Percentiles rank a stretch among this genome's conserved stretches.
Evolutionary conservation across 2,329 filamentous ascomycete genomes (phyloP).

Genomic region (Passalora sequoiae): DNA sequence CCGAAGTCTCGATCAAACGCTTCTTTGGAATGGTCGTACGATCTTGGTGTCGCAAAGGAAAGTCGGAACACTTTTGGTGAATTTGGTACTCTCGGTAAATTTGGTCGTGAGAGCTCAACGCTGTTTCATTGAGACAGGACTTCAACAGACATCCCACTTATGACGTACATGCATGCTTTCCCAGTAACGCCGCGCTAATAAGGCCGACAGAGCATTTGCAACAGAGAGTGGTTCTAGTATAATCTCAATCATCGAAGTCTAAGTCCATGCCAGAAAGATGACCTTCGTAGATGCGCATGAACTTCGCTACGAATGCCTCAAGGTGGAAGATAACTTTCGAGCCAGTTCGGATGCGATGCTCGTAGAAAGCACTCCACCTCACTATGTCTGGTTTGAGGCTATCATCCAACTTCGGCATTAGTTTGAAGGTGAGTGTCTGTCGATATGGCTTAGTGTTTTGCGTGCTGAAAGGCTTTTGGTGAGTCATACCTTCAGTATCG

Average conservation of each 20-base stretch:
- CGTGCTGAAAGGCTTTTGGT: background rate
- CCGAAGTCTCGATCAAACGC: no score
- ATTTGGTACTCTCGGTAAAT: no score
- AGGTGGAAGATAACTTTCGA: constrained; percentile 94
- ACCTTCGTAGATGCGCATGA: constrained; percentile 92
- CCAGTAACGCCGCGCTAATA: constrained; percentile 31
- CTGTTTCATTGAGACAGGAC: constrained; percentile 1
- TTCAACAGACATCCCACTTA: background rate
- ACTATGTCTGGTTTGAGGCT: constrained; percentile 86
- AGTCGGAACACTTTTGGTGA: no score
- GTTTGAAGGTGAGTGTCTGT: constrained; percentile 81
- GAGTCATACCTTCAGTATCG: constrained; percentile 67
- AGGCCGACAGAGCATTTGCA: constrained; percentile 10
- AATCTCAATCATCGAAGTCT: constrained; percentile 38
- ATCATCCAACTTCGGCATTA: constrained; percentile 82
- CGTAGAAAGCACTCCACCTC: constrained; percentile 94
- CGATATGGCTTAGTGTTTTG: constrained; percentile 2
- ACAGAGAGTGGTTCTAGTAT: constrained; percentile 15
- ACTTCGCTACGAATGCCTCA: constrained; percentile 97
- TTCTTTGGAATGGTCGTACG: no score
- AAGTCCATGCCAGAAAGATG: constrained; percentile 74
- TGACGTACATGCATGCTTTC: no score
- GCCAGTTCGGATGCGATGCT: constrained; percentile 86
- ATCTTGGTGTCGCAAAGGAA: no score
- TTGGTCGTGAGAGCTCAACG: constrained; percentile 1